Percentiles rank a stretch among this genome's conserved stretches.
phyloP scores from a whole-genome alignment of 441 rosid species.

The Populus hybrid region DNA sequence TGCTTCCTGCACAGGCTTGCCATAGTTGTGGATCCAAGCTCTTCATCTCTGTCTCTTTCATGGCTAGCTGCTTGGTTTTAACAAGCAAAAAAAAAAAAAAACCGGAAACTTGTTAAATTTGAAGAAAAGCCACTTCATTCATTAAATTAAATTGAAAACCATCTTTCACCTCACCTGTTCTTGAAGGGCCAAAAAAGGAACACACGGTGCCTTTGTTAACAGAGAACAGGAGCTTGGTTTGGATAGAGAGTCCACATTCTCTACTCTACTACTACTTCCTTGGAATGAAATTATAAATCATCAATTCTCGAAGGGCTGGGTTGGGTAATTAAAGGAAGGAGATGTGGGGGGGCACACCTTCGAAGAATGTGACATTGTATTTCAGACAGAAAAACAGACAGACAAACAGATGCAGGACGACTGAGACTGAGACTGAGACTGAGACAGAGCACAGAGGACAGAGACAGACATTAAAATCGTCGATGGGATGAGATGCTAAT shows the following conservation, averaged over 20 bases:
- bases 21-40: slow-evolving; percentile 88
- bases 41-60: slow-evolving; percentile 46
- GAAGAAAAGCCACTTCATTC: background rate
- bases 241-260: background rate
- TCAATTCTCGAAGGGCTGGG: background rate
- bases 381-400: background rate
- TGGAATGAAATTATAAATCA: background rate
- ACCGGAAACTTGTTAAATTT: background rate
- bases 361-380: no score
- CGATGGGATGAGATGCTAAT: background rate
- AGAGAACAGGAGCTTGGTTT: background rate
- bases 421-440: background rate
- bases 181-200: background rate
- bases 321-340: background rate
- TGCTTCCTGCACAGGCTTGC: slow-evolving; percentile 97
- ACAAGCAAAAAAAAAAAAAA: no score
- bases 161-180: background rate
- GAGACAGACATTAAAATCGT: background rate
- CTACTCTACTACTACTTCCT: background rate
- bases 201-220: background rate
- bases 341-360: no score
- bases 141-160: background rate
- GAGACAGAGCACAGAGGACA: background rate
- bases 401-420: background rate
- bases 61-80: background rate